phyloP scores from a whole-genome alignment of 257 asterid species.

The Nemophila menziesii region DNA sequence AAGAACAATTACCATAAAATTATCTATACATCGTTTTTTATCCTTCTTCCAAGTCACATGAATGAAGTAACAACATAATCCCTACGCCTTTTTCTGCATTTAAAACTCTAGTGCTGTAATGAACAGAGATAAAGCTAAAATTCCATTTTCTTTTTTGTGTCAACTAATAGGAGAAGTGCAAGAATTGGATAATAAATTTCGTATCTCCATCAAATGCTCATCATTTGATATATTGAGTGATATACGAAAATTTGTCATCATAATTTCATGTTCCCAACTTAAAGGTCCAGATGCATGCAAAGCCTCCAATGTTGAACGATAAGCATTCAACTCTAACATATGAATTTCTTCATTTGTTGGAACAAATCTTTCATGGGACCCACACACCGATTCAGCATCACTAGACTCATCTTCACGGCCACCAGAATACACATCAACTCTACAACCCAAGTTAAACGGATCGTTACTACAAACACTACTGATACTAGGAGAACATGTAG shows the following conservation, averaged over 20 bases:
- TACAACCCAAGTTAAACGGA: slow-evolving; percentile 11
- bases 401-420: slow-evolving; percentile 16
- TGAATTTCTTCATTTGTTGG: slow-evolving; percentile 20
- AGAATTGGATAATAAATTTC: slow-evolving; percentile 28
- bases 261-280: slow-evolving; percentile 42
- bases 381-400: slow-evolving; percentile 34
- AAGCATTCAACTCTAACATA: slow-evolving; percentile 41
- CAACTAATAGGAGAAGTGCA: slow-evolving; percentile 16
- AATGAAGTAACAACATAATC: too few relatives aligned
- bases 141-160: slow-evolving; percentile 11
- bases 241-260: slow-evolving; percentile 41
- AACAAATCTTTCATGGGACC: slow-evolving; percentile 1
- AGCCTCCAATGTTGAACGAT: slow-evolving; percentile 38
- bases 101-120: too few relatives aligned
- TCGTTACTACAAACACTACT: slow-evolving; percentile 15
- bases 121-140: not conserved
- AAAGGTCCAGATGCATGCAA: slow-evolving; percentile 43
- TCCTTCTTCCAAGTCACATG: too few relatives aligned
- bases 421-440: slow-evolving; percentile 4
- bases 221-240: slow-evolving; percentile 39
- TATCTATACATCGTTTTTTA: too few relatives aligned
- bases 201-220: slow-evolving; percentile 37
- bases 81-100: too few relatives aligned
- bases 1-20: too few relatives aligned
- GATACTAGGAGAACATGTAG: slow-evolving; percentile 29